Conservation (phyloP, 2,329 filamentous ascomycete genomes). For the Fusarium oxysporum region DNA sequence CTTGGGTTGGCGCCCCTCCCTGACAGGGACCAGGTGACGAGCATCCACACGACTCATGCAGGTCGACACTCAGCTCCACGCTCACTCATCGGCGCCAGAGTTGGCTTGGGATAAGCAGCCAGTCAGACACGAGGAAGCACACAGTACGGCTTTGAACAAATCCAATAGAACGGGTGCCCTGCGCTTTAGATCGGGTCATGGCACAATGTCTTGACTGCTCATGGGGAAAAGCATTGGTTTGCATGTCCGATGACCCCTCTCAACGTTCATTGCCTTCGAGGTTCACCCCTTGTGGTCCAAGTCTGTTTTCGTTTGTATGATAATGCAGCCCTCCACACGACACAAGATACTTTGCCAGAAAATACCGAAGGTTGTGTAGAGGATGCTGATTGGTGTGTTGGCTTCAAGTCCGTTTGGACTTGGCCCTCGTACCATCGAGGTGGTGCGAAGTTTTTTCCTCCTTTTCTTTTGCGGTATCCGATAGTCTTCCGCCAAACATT, state of each 20-base stretch:
- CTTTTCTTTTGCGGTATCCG: conserved; percentile 4
- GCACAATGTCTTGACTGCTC: conserved; percentile 17
- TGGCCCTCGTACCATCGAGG: conserved; percentile 7
- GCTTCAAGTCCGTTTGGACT: background rate
- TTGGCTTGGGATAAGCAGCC: conserved; percentile 33
- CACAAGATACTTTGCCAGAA: conserved; percentile 24
- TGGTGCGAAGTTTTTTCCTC: conserved; percentile 15
- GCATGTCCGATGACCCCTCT: conserved; percentile 37
- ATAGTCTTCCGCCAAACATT: conserved; percentile 19
- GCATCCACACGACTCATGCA: conserved; percentile 41
- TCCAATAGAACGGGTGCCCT: conserved; percentile 43
- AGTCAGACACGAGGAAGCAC: conserved; percentile 35
- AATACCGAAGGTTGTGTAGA: conserved; percentile 15
- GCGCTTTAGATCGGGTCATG: conserved; percentile 43
- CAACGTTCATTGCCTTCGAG: conserved; percentile 14
- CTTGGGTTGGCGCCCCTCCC: conserved; percentile 22
- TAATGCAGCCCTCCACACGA: conserved; percentile 34
- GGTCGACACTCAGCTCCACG: conserved; percentile 39
- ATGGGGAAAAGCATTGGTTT: conserved; percentile 18
- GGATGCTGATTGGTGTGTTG: conserved; percentile 30
- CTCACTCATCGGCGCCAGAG: conserved; percentile 29
- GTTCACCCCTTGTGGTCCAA: conserved; percentile 23
- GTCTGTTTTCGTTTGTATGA: conserved; percentile 21
- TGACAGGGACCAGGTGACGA: conserved; percentile 37
- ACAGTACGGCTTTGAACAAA: conserved; percentile 36